phyloP scores from a whole-genome alignment of 495 filamentous ascomycete species.

The Penicillium coffeae region DNA sequence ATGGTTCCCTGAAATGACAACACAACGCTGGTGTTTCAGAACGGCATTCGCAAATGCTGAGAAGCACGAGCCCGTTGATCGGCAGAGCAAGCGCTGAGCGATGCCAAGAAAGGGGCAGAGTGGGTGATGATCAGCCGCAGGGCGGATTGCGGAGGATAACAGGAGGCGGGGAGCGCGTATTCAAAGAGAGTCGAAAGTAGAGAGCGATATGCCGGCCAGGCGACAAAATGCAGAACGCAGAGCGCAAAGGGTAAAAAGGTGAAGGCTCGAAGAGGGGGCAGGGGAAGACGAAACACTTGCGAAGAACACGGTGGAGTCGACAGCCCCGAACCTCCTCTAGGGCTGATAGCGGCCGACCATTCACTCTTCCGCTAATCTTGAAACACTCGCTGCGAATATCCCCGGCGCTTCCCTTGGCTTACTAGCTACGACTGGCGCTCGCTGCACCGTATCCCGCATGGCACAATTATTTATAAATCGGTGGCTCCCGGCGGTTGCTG shows the following conservation, averaged over 20 bases:
- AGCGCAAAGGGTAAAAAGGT: neutral
- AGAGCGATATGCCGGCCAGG: too few relatives aligned
- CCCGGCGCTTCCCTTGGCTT: too few relatives aligned
- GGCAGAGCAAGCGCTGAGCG: slow-evolving; percentile 10
- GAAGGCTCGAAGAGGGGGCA: slow-evolving; percentile 7
- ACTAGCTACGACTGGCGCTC: too few relatives aligned
- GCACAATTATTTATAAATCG: too few relatives aligned
- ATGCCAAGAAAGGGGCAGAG: slow-evolving; percentile 22
- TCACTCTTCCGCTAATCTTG: neutral
- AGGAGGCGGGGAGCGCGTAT: slow-evolving; percentile 14
- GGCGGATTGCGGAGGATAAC: slow-evolving; percentile 21
- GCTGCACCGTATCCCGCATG: too few relatives aligned
- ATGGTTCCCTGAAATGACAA: slow-evolving; percentile 1
- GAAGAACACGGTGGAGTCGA: neutral
- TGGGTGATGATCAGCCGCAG: slow-evolving; percentile 11
- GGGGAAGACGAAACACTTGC: neutral
- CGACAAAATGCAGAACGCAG: too few relatives aligned
- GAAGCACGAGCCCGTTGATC: slow-evolving; percentile 10
- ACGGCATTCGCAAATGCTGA: slow-evolving; percentile 12
- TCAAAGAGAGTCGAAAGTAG: too few relatives aligned
- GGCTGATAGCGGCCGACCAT: neutral
- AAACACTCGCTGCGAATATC: too few relatives aligned
- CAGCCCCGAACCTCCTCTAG: neutral
- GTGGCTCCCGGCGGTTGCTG: neutral
- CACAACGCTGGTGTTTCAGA: slow-evolving; percentile 14